A percentile compares a stretch with the other conserved stretches of the same genome.
Conservation (phyloP, 768 basidiomycete genomes). For the Lentinus brumalis region DNA sequence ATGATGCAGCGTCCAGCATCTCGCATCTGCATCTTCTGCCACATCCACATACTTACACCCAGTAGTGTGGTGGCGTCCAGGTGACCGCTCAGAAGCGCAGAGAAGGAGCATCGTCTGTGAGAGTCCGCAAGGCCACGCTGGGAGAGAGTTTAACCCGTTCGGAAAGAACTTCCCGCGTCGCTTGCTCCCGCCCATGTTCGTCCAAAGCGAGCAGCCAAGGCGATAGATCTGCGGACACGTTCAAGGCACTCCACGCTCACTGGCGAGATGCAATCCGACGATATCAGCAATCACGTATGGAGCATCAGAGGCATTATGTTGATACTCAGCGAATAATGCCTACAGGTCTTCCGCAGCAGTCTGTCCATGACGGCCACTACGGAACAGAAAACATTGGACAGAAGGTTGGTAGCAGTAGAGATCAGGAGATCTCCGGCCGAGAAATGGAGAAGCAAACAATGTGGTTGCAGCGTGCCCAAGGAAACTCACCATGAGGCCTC, state of each 20-base stretch:
- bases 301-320: background rate
- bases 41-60: background rate
- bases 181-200: background rate
- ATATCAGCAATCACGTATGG: background rate
- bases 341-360: background rate
- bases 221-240: background rate
- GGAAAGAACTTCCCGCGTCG: background rate
- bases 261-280: background rate
- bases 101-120: background rate
- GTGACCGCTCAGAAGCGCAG: background rate
- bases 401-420: background rate
- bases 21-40: background rate
- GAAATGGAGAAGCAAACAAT: background rate
- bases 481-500: background rate
- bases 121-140: background rate
- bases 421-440: background rate
- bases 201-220: background rate
- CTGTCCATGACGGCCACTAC: background rate
- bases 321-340: background rate
- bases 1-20: background rate
- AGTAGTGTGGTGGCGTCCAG: background rate
- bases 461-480: background rate
- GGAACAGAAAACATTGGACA: background rate
- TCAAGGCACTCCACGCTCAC: background rate
- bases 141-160: background rate